Evolutionary conservation across 305 asterid species (phyloP), one percentile per base, ranked within the genome.

Genomic region (Rubia peregrina): DNA sequence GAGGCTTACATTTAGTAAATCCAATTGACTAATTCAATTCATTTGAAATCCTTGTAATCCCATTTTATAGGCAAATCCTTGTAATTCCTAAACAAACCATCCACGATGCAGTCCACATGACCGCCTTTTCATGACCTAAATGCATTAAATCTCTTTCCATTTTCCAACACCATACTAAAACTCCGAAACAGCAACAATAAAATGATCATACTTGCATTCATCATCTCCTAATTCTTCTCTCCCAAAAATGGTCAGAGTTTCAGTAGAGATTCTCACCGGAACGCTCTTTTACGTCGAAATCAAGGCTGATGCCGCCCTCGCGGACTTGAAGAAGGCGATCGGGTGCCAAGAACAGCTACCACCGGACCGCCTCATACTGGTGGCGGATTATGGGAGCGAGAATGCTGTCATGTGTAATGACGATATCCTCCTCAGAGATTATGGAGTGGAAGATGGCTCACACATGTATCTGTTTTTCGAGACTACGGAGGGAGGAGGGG

Each of bases 401-500:
- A 60, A 49, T 46, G 24, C 10, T 6, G 0, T 77, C 16, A 67
- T 88, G 75, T 70, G 46, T 8, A 73, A 76, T 7, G 78, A 85
- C 16, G 76, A 82, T 42, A 40, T 42, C 43, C 2, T 74, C 19
- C 87, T 88, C 33, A 26, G 51, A 17, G 83, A 77, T 12, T 87
- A 82, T 5, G 88, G 95, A 8, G 80, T 90, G 44, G 40, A 33
- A 61, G 87, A 87, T 57, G 79, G 87, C 71, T 88, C 94, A 40
- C 94, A 72, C 61, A 44, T 90, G 48, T 87, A 87, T 53, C 76
- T 81, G 63, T 81, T 88, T 57, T 80, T 87, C 9, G 22, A 43
- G 36, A 77, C 75, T 5, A 60, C 53, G 6, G 73, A 51, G 2
- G 74, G 78, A 36, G 62, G 2, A 0, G 62, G 33, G 5, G 62